Base-by-base conservation (phyloP, 257 asterid genomes). In the Leptodermis oblonga region DNA sequence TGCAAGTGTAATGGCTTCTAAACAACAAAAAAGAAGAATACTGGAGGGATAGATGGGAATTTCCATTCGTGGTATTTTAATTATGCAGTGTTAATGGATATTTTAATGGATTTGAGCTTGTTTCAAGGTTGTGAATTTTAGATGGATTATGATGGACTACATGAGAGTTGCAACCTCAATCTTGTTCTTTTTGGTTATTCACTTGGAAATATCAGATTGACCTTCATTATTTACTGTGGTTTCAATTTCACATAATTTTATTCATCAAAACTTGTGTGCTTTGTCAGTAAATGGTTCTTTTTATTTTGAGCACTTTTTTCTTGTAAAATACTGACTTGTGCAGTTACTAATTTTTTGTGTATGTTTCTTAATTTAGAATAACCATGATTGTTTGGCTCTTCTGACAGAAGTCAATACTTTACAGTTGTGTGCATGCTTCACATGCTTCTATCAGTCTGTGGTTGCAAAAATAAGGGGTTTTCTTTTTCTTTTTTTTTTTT, bases 401-500 rank as follows among this genome's bases (percentile, higher is more conserved):
- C 45, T 59, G 20, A 56, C 8, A 30, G 20, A 37, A 45, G 17
- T 3, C 18, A 12, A 10, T 46, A 25, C 20, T 46, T n/a, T 62
- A 25, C 28, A 56, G 12, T 11, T 3, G 31, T 31, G 26, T 20
- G 6, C 13, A 22, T 20, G 36, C 17, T 43, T 48, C 11, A 9
- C n/a, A 7, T 34, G 20, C 42, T 18, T 62, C 18, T 12, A 26
- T 37, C 52, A 5, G 62, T 14, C 48, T 4, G 62, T 67, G 58
- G 45, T 28, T 58, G 39, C 59, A 73, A 81, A 70, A 34, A 45
- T 65, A 53, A 59, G 59, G 22, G 18, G 53, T n/a, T 13, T 45
- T 14, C 30, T 56, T 15, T 31, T 22, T 25, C 12, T n/a, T n/a
- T n/a, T n/a, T 54, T 26, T 12, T 39, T 22, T 41, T 63, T n/a